Percentiles rank a stretch among this genome's conserved stretches.
These are phyloP conservation scores for Exophiala sp. DNA, from an alignment of 2,329 filamentous ascomycete genomes.

Conservation along the genomic window DNA sequence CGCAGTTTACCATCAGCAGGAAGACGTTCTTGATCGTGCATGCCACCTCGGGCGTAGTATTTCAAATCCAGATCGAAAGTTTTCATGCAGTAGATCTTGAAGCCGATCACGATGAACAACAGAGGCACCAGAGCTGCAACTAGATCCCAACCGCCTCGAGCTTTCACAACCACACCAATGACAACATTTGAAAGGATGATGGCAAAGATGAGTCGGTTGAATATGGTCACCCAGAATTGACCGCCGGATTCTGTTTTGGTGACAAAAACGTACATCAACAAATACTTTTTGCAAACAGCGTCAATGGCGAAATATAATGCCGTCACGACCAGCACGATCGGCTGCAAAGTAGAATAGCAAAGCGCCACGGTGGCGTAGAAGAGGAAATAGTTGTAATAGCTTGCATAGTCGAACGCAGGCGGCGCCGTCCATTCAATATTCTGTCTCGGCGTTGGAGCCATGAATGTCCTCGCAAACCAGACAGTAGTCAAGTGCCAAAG, in stretches of 20 bases:
- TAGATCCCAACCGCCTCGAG: conserved; percentile 59
- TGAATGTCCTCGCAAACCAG: conserved; percentile 77
- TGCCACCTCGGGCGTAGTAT: conserved; percentile 67
- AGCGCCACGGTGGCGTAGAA: conserved; percentile 89
- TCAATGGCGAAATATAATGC: conserved; percentile 87
- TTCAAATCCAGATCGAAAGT: conserved; percentile 73
- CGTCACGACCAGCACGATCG: conserved; percentile 76
- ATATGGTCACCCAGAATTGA: conserved; percentile 82
- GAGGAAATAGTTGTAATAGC: conserved; percentile 96
- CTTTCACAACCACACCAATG: conserved; percentile 68
- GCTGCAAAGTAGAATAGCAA: conserved; percentile 78
- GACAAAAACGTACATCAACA: conserved; percentile 87
- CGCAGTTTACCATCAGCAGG: conserved; percentile 11
- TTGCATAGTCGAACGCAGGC: conserved; percentile 87
- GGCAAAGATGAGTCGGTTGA: conserved; percentile 87
- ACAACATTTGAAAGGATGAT: conserved; percentile 71
- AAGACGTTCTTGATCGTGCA: conserved; percentile 40
- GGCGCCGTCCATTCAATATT: conserved; percentile 90
- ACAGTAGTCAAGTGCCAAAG: conserved; percentile 76
- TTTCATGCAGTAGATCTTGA: conserved; percentile 77
- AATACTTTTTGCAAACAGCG: conserved; percentile 87
- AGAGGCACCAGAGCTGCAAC: conserved; percentile 67
- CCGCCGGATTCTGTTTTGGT: conserved; percentile 96
- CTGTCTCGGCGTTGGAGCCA: conserved; percentile 80
- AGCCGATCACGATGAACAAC: conserved; percentile 68